phyloP scores from a whole-genome alignment of 768 basidiomycete species.

The Coprinellus micaceus region DNA sequence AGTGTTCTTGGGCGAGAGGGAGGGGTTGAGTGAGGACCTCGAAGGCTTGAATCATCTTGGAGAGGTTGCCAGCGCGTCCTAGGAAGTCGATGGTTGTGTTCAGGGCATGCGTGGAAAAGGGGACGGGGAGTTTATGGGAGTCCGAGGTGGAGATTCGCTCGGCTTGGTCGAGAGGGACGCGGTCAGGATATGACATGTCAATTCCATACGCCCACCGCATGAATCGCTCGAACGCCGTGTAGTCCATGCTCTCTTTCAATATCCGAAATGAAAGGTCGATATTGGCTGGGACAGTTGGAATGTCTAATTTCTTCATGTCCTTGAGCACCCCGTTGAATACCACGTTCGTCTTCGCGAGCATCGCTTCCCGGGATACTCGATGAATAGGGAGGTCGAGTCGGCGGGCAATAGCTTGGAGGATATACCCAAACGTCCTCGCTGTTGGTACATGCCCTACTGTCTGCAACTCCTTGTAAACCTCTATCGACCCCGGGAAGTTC shows the following conservation, averaged over 20 bases:
- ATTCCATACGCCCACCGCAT: conserved; percentile 72
- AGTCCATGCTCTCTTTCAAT: conserved; percentile 60
- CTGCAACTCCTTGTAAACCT: conserved; percentile 59
- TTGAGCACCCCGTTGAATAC: conserved; percentile 49
- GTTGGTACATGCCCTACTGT: conserved; percentile 42
- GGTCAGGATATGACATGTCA: conserved; percentile 73
- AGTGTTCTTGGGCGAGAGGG: conserved; percentile 45
- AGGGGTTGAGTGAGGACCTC: conserved; percentile 76
- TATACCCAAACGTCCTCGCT: conserved; percentile 56
- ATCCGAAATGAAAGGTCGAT: conserved; percentile 69
- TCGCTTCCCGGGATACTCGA: conserved; percentile 27
- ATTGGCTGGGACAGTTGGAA: conserved; percentile 54
- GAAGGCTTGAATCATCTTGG: conserved; percentile 70
- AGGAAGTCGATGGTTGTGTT: conserved; percentile 73
- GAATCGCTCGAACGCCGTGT: conserved; percentile 52
- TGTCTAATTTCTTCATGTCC: conserved; percentile 50
- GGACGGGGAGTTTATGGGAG: conserved; percentile 29
- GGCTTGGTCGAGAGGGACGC: conserved; percentile 49
- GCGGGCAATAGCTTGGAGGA: conserved; percentile 67
- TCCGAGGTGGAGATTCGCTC: conserved; percentile 11
- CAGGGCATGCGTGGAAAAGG: conserved; percentile 61
- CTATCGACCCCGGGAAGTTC: conserved; percentile 55
- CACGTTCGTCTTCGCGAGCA: conserved; percentile 41
- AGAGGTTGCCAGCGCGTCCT: conserved; percentile 54
- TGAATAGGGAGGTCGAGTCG: conserved; percentile 59